Conservation (phyloP, 1,284 basidiomycete species). For the Neotropicomus parvogracilis region DNA sequence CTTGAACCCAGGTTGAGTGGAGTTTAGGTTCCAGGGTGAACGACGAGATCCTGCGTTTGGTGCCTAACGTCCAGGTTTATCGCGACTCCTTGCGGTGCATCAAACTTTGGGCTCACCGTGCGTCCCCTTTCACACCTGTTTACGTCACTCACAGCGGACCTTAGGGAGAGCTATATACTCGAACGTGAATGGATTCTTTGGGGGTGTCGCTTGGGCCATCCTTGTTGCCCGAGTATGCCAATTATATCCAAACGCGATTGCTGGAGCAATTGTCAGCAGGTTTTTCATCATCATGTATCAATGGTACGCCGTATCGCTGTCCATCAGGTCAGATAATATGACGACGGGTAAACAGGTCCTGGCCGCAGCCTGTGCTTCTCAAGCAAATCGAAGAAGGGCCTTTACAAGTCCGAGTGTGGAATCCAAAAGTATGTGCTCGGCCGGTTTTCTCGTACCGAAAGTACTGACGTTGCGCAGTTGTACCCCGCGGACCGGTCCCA, state of each 20-base stretch:
- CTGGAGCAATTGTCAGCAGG: conserved; percentile 93
- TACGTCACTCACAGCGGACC: conserved; percentile 11
- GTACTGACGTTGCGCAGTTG: conserved; percentile 46
- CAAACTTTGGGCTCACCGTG: conserved; percentile 96
- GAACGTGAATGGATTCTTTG: conserved; percentile 96
- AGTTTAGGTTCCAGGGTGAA: conserved; percentile 86
- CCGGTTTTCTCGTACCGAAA: background rate
- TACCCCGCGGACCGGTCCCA: conserved; percentile 93
- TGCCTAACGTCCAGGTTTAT: conserved; percentile 94
- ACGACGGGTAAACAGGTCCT: conserved; percentile 58
- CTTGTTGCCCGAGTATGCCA: conserved; percentile 98
- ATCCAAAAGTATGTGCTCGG: conserved; percentile 72
- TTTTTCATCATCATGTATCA: conserved; percentile 97
- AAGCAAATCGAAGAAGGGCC: conserved; percentile 97
- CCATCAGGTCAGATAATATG: conserved; percentile 2
- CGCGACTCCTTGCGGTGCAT: conserved; percentile 93
- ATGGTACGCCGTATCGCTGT: conserved; percentile 57
- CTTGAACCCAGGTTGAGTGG: conserved; percentile 9
- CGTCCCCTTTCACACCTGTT: conserved; percentile 32
- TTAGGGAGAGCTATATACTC: conserved; percentile 94
- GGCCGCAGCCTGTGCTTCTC: conserved; percentile 96
- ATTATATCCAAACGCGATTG: conserved; percentile 91
- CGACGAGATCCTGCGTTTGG: conserved; percentile 92
- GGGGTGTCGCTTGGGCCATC: conserved; percentile 99
- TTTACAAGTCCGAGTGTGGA: conserved; percentile 94